Percentiles rank a stretch among this genome's conserved stretches.
Evolutionary conservation across 1,284 basidiomycete species (phyloP).

Genomic region (Baeospora myosura): DNA sequence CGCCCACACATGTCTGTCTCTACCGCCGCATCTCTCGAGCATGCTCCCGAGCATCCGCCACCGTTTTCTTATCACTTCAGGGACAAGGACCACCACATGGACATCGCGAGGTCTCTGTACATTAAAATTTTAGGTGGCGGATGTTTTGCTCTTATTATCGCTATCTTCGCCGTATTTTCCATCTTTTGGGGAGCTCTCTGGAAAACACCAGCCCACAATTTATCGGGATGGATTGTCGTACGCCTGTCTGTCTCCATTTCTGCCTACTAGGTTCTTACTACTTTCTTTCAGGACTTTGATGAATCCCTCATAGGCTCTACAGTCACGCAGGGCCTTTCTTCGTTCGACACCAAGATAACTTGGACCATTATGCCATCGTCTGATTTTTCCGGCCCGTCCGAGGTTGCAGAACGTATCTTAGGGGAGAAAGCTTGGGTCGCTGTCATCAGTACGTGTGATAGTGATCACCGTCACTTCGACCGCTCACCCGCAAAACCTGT

Average conservation of each 20-base stretch:
- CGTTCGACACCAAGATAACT: conserved; percentile 21
- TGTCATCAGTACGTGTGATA: conserved; percentile 13
- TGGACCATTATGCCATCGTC: conserved; percentile 34
- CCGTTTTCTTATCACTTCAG: conserved; percentile 13
- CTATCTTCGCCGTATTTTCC: conserved; percentile 34
- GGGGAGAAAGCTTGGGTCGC: conserved; percentile 17
- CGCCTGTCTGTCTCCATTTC: conserved; percentile 11
- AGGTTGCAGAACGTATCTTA: conserved; percentile 12
- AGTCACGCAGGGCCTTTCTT: conserved; percentile 23
- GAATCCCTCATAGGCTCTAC: conserved; percentile 35
- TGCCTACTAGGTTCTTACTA: background rate
- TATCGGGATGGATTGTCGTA: conserved; percentile 37
- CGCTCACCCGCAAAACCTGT: too few relatives aligned
- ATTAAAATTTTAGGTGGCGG: conserved; percentile 27
- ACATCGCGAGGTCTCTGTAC: conserved; percentile 26
- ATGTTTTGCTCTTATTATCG: conserved; percentile 23
- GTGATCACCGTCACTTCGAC: background rate
- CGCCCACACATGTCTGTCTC: too few relatives aligned
- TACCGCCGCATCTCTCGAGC: too few relatives aligned
- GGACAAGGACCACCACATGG: conserved; percentile 9
- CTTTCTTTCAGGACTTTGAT: conserved; percentile 42
- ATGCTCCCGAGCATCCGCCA: too few relatives aligned
- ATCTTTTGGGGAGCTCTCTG: conserved; percentile 46
- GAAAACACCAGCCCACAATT: conserved; percentile 28
- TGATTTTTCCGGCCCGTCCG: conserved; percentile 32